Evolutionary conservation across 345 rosid genomes (phyloP).

Genomic region (Sonneratia caseolaris): DNA sequence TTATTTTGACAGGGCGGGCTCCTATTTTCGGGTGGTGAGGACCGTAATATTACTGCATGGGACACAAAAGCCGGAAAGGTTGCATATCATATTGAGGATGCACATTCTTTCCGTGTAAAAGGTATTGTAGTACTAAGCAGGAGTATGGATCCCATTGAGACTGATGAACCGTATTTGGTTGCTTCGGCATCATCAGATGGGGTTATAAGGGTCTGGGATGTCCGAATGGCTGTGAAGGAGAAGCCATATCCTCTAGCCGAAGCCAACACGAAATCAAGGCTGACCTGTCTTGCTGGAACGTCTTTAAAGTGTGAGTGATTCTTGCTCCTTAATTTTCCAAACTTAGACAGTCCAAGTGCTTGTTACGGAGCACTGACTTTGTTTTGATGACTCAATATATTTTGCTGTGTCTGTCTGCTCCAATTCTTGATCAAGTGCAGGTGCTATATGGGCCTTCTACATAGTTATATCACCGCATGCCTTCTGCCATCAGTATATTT

Average conservation of each 20-base stretch:
- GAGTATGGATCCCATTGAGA: slow-evolving; percentile 26
- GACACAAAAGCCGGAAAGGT: slow-evolving; percentile 70
- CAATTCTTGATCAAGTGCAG: not conserved
- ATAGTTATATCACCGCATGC: not conserved
- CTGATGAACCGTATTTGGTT: slow-evolving; percentile 56
- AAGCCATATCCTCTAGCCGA: slow-evolving; percentile 71
- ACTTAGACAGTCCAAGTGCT: not conserved
- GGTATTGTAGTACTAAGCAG: slow-evolving; percentile 64
- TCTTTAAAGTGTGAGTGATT: slow-evolving; percentile 50
- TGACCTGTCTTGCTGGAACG: slow-evolving; percentile 89
- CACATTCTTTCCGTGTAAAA: slow-evolving; percentile 78
- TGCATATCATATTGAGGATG: slow-evolving; percentile 65
- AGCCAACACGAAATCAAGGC: slow-evolving; percentile 70
- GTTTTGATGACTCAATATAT: not conserved
- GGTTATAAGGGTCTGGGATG: slow-evolving; percentile 86
- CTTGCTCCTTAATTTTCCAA: not conserved
- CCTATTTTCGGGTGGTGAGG: slow-evolving; percentile 85
- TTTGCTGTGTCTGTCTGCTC: not conserved
- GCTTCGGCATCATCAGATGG: slow-evolving; percentile 94
- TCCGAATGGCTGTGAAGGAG: slow-evolving; percentile 55
- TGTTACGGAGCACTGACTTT: not conserved
- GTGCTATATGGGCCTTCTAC: not conserved
- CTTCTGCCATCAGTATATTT: too few relatives aligned
- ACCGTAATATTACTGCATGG: slow-evolving; percentile 75
- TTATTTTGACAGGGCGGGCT: slow-evolving; percentile 45